Percentiles rank a stretch among this genome's conserved stretches.
phyloP scores from a whole-genome alignment of 805 yeast genomes.

The Wickerhamiella brachini region DNA sequence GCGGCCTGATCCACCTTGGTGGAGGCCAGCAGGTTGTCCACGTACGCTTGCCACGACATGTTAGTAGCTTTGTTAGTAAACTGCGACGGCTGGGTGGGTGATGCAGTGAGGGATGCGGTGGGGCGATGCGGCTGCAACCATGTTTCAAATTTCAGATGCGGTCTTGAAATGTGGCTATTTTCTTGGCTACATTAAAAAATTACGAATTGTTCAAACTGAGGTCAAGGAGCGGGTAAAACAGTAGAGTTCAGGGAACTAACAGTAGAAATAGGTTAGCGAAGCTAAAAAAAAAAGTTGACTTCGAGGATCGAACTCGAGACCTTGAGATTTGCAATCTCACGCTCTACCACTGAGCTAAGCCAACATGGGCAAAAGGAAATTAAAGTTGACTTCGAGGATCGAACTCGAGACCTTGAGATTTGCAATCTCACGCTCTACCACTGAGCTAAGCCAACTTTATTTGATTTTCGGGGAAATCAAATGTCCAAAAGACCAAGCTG shows the following conservation, averaged over 20 bases:
- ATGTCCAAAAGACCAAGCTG: background rate
- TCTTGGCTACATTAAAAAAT: too few relatives aligned
- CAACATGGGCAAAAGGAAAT: too few relatives aligned
- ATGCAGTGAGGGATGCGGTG: slow-evolving; percentile 21
- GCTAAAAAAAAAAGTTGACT: background rate
- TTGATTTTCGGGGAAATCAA: background rate
- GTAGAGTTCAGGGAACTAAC: too few relatives aligned
- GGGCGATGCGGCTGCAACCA: too few relatives aligned
- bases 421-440: slow-evolving; percentile 99
- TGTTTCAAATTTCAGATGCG: too few relatives aligned
- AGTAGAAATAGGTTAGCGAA: too few relatives aligned
- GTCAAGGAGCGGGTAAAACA: too few relatives aligned
- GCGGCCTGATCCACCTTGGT: slow-evolving; percentile 87
- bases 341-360: slow-evolving; percentile 89
- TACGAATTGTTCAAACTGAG: too few relatives aligned
- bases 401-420: slow-evolving; percentile 98
- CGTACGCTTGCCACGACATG: slow-evolving; percentile 55
- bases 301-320: slow-evolving; percentile 96
- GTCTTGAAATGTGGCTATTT: too few relatives aligned
- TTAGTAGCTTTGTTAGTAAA: background rate
- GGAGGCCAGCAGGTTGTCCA: slow-evolving; percentile 80
- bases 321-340: slow-evolving; percentile 98
- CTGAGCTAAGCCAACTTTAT: slow-evolving; percentile 54
- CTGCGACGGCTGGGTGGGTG: slow-evolving; percentile 1
- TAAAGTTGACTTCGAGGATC: slow-evolving; percentile 47